Evolutionary conservation across 768 basidiomycete genomes (phyloP).

Genomic region (Mycena chlorophos): DNA sequence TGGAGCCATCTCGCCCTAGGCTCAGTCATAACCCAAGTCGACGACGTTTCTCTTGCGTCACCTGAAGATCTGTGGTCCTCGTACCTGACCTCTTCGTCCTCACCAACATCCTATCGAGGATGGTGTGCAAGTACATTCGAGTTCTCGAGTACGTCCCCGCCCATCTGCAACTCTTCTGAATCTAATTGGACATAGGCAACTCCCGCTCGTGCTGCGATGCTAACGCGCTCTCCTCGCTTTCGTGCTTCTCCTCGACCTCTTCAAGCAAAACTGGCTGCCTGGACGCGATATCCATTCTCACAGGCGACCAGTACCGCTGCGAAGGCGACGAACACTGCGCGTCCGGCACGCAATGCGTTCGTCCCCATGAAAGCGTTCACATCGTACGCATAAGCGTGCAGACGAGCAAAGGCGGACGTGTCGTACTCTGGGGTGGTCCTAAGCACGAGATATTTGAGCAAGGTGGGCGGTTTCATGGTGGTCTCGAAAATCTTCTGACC

Average conservation of each 20-base stretch:
- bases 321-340: slow-evolving; percentile 35
- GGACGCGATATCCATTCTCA: slow-evolving; percentile 58
- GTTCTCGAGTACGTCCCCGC: slow-evolving; percentile 31
- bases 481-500: slow-evolving; percentile 3
- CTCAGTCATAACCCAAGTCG: slow-evolving; percentile 61
- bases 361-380: slow-evolving; percentile 48
- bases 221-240: slow-evolving; percentile 23
- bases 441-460: slow-evolving; percentile 62
- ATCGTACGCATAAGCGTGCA: slow-evolving; percentile 58
- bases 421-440: slow-evolving; percentile 77
- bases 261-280: slow-evolving; percentile 45
- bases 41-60: slow-evolving; percentile 54
- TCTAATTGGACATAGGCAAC: slow-evolving; percentile 17
- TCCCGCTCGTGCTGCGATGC: slow-evolving; percentile 31
- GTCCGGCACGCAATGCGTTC: slow-evolving; percentile 47
- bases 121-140: slow-evolving; percentile 56
- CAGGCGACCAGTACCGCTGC: slow-evolving; percentile 42
- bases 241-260: slow-evolving; percentile 48
- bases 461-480: slow-evolving; percentile 40
- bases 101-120: slow-evolving; percentile 35
- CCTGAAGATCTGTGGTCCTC: slow-evolving; percentile 45
- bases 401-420: slow-evolving; percentile 23
- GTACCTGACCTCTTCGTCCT: slow-evolving; percentile 37
- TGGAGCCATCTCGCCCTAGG: slow-evolving; percentile 55
- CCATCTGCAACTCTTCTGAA: slow-evolving; percentile 7